phyloP scores from a whole-genome alignment of 2,329 filamentous ascomycete genomes.

The Coleophoma cylindrospora region DNA sequence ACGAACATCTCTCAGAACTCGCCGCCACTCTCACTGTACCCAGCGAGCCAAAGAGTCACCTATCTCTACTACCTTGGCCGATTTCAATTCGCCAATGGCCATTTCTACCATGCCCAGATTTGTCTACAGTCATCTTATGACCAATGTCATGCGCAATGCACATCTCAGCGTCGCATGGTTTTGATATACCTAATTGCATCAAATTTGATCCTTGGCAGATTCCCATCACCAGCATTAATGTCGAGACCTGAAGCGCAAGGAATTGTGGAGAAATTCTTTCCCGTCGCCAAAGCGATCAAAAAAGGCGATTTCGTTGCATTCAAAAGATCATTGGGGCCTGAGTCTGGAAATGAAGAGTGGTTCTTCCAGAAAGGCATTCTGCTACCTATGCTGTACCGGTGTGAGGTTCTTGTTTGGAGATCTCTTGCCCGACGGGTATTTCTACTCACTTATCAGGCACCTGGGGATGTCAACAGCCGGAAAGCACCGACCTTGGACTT shows the following conservation, averaged over 20 bases:
- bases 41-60: slow-evolving; percentile 80
- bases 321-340: slow-evolving; percentile 57
- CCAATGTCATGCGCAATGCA: slow-evolving; percentile 69
- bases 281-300: slow-evolving; percentile 67
- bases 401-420: slow-evolving; percentile 80
- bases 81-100: slow-evolving; percentile 80
- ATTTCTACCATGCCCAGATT: slow-evolving; percentile 72
- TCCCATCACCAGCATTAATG: slow-evolving; percentile 66
- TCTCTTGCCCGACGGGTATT: slow-evolving; percentile 75
- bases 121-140: slow-evolving; percentile 77
- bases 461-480: slow-evolving; percentile 48
- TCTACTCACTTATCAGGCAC: slow-evolving; percentile 69
- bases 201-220: slow-evolving; percentile 80
- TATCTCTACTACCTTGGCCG: slow-evolving; percentile 93
- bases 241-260: slow-evolving; percentile 63
- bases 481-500: slow-evolving; percentile 73
- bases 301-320: slow-evolving; percentile 72
- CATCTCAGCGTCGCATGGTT: slow-evolving; percentile 71
- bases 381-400: slow-evolving; percentile 68
- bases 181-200: slow-evolving; percentile 78
- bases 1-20: slow-evolving; percentile 81
- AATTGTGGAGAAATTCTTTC: slow-evolving; percentile 62
- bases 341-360: slow-evolving; percentile 58
- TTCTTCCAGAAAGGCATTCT: slow-evolving; percentile 72
- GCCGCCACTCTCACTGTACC: slow-evolving; percentile 75